Evolutionary conservation across 140 eudicot genomes (phyloP), one percentile per base, ranked within the genome.

Genomic region (Senecio squalidus): DNA sequence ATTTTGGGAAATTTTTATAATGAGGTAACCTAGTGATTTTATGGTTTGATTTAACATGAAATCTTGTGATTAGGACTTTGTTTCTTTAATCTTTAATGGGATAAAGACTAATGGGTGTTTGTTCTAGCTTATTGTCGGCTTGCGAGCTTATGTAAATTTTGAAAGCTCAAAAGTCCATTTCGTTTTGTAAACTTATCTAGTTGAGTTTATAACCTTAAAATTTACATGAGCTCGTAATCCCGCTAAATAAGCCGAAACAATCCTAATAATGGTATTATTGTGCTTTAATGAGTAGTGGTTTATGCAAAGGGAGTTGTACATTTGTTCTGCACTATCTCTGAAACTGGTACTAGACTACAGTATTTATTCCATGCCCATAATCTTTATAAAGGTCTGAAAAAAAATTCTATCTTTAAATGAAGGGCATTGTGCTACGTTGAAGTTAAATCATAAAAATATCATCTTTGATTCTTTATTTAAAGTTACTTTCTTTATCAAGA

Each of bases 51-150:
- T 38, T 27, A n/a, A 48, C 4, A 26, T 13, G 20, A 33, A 38
- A 57, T 58, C 18, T 68, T 45, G 27, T 23, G 47, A 58, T 46
- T 33, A 57, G 24, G 50, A 67, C 66, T 67, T n/a, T 56, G 58
- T 23, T 46, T 33, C 26, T 27, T 56, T 10, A 36, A 31, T 68
- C 49, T 9, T n/a, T 56, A 59, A 68, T 13, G 21, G 57, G 15
- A 5, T 41, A 9, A 36, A 9, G 43, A 5, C n/a, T n/a, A n/a
- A n/a, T n/a, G n/a, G n/a, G n/a, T n/a, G n/a, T n/a, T n/a, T n/a
- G n/a, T n/a, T n/a, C n/a, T n/a, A n/a, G n/a, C n/a, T n/a, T n/a
- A n/a, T n/a, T n/a, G n/a, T n/a, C n/a, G n/a, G n/a, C n/a, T n/a
- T n/a, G n/a, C n/a, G n/a, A n/a, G n/a, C n/a, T n/a, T n/a, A n/a